These are phyloP conservation scores for Ailanthus altissimus DNA, from an alignment of 345 rosid genomes.

Conservation along the genomic window DNA sequence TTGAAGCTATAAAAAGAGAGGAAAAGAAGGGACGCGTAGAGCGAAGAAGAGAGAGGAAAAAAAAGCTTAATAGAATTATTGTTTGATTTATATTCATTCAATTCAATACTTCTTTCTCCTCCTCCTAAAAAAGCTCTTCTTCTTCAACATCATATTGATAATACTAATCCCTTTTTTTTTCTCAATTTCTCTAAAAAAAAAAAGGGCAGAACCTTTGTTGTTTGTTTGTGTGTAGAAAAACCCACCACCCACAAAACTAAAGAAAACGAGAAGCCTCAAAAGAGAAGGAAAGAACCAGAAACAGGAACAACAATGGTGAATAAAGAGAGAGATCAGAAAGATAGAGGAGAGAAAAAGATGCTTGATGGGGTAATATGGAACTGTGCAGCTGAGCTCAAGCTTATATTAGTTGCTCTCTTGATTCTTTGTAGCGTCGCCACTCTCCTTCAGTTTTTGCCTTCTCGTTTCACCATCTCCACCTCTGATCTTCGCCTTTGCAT, in stretches of 20 bases:
- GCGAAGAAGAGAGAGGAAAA: neutral
- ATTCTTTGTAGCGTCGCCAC: constrained; percentile 66
- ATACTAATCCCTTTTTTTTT: neutral
- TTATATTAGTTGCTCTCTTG: constrained; percentile 55
- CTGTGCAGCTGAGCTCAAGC: constrained; percentile 79
- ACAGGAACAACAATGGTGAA: constrained; percentile 32
- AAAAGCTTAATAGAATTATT: neutral
- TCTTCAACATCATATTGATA: neutral
- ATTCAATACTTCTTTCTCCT: neutral
- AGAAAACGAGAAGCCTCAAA: too few relatives aligned
- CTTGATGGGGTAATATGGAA: constrained; percentile 54
- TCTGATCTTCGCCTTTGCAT: constrained; percentile 82
- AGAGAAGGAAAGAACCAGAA: neutral
- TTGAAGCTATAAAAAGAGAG: neutral
- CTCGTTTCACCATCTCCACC: constrained; percentile 70
- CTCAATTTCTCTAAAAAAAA: neutral
- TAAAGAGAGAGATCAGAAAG: constrained; percentile 45
- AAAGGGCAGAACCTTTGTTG: neutral
- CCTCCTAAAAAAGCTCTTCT: neutral
- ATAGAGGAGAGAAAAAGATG: constrained; percentile 45
- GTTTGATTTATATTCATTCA: neutral
- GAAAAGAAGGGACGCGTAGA: neutral
- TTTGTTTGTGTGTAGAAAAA: neutral
- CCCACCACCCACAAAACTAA: too few relatives aligned
- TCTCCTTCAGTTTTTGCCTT: constrained; percentile 67